Evolutionary conservation across 1,139 yeast species (phyloP), one percentile per base, ranked within the genome.

Genomic region (Pichia sp.): DNA sequence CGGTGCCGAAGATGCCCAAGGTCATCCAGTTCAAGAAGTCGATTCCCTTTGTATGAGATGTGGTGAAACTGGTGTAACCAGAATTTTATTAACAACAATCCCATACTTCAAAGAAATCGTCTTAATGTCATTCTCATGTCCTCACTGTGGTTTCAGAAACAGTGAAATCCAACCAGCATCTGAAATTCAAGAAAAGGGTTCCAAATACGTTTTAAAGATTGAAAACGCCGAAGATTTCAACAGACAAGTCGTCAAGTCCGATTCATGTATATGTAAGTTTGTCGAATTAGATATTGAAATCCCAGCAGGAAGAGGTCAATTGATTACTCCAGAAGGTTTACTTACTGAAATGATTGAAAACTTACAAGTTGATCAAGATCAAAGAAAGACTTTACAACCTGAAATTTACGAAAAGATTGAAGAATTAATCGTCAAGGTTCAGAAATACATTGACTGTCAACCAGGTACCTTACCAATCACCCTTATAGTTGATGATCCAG

Each of bases 1-100:
- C 1, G 89, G 87, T 22, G 85, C 90, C 20, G 71, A 72, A 10
- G 96, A 88, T 65, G 84, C 86, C n/a, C 83, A 81, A 63, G 97
- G 96, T n/a, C 95, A 89, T 58, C 96, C 96, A 6, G 96, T 93
- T 18, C 97, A 90, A 67, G 98, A 93, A 66, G 80, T 94, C 54
- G 94, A 91, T 64, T 89, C 97, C 18, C 71, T 91, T 45, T 94
- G 99, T 72, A 91, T 94, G 96, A 88, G 89, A 71, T 94, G 99
- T 68, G 89, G 84, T 56, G 71, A 91, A 58, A 76, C 81, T 50
- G 99, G 99, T 52, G 73, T 74, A 43, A 93, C 99, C 15, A 73
- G 95, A 58, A 66, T 94, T 66, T 73, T 94, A 45, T 73, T 94
- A 61, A 93, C 99, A 15, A 75, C 82, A 52, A 94, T 94, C 58